phyloP scores from a whole-genome alignment of 2,329 filamentous ascomycete species.

The Claviceps pusilla region DNA sequence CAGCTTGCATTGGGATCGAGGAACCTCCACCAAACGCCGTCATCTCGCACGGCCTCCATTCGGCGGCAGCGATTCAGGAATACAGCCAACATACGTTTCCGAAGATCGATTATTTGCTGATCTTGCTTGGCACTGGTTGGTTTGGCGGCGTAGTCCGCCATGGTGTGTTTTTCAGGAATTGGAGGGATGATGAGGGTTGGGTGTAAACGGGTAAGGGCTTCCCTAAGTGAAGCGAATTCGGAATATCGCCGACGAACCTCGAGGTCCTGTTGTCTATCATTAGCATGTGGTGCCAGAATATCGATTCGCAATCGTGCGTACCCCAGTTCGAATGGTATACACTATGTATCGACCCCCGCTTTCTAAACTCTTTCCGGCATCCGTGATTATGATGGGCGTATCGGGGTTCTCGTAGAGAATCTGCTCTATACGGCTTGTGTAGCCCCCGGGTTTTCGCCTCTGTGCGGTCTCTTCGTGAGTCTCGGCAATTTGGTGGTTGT shows the following conservation, averaged over 20 bases:
- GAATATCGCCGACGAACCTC: constrained; percentile 93
- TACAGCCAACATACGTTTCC: constrained; percentile 92
- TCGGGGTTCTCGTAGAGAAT: constrained; percentile 91
- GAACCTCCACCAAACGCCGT: constrained; percentile 96
- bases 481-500: constrained; percentile 33
- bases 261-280: constrained; percentile 51
- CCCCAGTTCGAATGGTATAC: constrained; percentile 90
- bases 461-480: constrained; percentile 30
- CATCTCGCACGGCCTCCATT: constrained; percentile 83
- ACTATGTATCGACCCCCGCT: constrained; percentile 88
- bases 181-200: constrained; percentile 91
- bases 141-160: constrained; percentile 96
- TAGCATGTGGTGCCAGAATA: background rate
- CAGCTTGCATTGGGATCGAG: constrained; percentile 96
- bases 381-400: constrained; percentile 77
- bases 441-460: constrained; percentile 66
- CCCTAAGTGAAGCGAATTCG: constrained; percentile 82
- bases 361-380: constrained; percentile 89
- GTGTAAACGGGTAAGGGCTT: constrained; percentile 79
- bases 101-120: constrained; percentile 85
- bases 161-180: constrained; percentile 96
- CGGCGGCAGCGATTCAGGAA: constrained; percentile 85
- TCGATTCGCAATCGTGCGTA: constrained; percentile 26
- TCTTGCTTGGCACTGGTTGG: constrained; percentile 97
- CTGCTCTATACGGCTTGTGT: constrained; percentile 92